phyloP scores from a whole-genome alignment of 148 eudicot genomes.

The Simmondsia chinensis region DNA sequence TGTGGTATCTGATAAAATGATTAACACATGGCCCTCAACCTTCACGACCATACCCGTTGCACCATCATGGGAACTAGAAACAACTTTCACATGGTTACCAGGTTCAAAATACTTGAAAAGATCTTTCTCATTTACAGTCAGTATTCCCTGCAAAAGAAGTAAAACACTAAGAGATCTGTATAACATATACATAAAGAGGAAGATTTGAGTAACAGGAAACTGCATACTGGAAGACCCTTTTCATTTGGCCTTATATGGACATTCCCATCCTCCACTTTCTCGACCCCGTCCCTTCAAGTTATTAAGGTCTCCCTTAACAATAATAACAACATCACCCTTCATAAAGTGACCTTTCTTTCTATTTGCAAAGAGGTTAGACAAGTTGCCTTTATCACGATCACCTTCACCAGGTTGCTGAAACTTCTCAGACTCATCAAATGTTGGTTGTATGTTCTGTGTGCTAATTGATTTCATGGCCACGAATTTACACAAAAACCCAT shows the following conservation, averaged over 20 bases:
- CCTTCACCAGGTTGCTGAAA: constrained; percentile 52
- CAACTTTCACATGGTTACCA: constrained; percentile 72
- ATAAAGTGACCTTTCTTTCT: constrained; percentile 57
- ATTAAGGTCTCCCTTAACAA: constrained; percentile 65
- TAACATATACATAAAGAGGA: no score
- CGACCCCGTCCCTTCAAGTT: constrained; percentile 63
- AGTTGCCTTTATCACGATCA: constrained; percentile 50
- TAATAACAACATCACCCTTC: constrained; percentile 62
- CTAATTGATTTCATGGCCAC: constrained; percentile 60
- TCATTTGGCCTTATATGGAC: constrained; percentile 62
- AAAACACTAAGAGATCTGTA: background rate
- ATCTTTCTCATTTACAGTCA: constrained; percentile 50
- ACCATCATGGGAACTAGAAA: constrained; percentile 58
- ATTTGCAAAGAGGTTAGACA: constrained; percentile 52
- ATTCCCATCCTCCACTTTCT: constrained; percentile 66
- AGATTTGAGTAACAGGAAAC: no score
- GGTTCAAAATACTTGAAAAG: constrained; percentile 70
- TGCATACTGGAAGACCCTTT: constrained; percentile 44
- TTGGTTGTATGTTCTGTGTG: constrained; percentile 45
- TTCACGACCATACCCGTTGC: constrained; percentile 74
- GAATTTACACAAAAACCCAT: constrained; percentile 44
- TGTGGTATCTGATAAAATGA: constrained; percentile 55
- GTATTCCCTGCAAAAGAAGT: constrained; percentile 31
- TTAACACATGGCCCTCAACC: constrained; percentile 50
- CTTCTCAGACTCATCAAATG: constrained; percentile 67